These are phyloP conservation scores for Penicillium freii DNA, from an alignment of 2,329 filamentous ascomycete species.

Conservation along the genomic window DNA sequence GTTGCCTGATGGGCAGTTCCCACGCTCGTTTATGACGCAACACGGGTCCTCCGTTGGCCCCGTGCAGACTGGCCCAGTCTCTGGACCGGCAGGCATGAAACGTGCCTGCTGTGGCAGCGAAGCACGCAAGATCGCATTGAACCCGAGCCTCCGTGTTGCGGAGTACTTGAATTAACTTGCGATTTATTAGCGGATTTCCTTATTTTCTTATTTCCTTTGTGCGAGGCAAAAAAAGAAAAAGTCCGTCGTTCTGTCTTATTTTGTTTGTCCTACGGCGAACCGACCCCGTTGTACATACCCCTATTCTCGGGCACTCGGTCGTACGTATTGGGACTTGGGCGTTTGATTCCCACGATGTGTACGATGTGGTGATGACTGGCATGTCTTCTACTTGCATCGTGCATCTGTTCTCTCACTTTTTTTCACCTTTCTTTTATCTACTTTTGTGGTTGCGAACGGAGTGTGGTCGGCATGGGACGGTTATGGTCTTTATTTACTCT, in stretches of 20 bases:
- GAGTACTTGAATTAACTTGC: conserved; percentile 28
- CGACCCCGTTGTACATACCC: conserved; percentile 27
- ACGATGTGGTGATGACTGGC: conserved; percentile 26
- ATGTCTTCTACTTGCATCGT: conserved; percentile 22
- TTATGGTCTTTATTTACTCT: conserved; percentile 22
- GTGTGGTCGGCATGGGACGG: conserved; percentile 34
- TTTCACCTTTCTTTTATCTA: conserved; percentile 19
- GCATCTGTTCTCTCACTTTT: conserved; percentile 24
- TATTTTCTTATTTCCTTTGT: conserved; percentile 24
- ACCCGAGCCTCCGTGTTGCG: conserved; percentile 32
- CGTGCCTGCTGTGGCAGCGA: conserved; percentile 44
- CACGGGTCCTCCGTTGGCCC: conserved; percentile 17
- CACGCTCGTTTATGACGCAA: conserved; percentile 34
- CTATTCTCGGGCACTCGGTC: conserved; percentile 21
- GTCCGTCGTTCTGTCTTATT: conserved; percentile 24
- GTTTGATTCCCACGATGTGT: conserved; percentile 22
- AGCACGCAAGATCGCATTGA: conserved; percentile 36
- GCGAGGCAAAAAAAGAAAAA: conserved; percentile 32
- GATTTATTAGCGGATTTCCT: conserved; percentile 12
- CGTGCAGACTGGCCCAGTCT: conserved; percentile 27
- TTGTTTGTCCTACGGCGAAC: conserved; percentile 25
- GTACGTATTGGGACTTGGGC: conserved; percentile 22
- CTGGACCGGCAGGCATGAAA: conserved; percentile 40
- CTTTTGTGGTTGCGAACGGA: conserved; percentile 26
- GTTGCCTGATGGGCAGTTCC: conserved; percentile 33